Conservation (phyloP, 2,329 filamentous ascomycete genomes). For the Bipolaris sorokiniana region DNA sequence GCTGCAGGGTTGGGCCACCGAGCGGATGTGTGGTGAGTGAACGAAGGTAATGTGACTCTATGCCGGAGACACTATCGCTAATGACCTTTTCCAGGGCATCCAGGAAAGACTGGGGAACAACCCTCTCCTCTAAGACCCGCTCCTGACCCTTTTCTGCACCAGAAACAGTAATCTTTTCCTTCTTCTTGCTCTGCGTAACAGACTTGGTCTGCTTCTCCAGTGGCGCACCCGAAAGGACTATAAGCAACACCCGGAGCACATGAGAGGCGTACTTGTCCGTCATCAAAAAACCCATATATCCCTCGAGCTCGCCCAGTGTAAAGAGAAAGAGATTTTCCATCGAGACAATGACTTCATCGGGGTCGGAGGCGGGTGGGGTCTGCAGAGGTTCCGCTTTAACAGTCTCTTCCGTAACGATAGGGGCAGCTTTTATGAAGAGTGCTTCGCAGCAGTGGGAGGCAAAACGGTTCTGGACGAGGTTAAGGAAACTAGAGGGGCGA, state of each 20-base stretch:
- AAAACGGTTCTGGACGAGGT: slow-evolving; percentile 92
- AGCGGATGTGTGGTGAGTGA: slow-evolving; percentile 87
- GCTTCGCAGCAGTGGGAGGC: slow-evolving; percentile 97
- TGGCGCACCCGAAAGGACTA: slow-evolving; percentile 83
- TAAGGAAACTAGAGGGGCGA: slow-evolving; percentile 66
- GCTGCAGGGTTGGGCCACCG: slow-evolving; percentile 90
- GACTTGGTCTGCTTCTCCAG: slow-evolving; percentile 70
- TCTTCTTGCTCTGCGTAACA: slow-evolving; percentile 88
- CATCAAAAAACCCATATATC: slow-evolving; percentile 79
- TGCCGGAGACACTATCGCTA: slow-evolving; percentile 71
- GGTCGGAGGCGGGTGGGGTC: slow-evolving; percentile 53
- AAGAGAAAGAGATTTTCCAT: slow-evolving; percentile 87
- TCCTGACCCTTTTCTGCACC: slow-evolving; percentile 59
- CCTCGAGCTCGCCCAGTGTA: slow-evolving; percentile 86
- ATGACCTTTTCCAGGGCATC: slow-evolving; percentile 83
- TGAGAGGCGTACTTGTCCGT: slow-evolving; percentile 92
- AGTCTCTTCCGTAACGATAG: slow-evolving; percentile 76
- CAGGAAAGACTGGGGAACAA: slow-evolving; percentile 80
- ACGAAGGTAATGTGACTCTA: slow-evolving; percentile 81
- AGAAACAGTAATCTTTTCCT: slow-evolving; percentile 73
- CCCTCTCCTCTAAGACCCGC: slow-evolving; percentile 46
- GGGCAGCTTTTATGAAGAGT: slow-evolving; percentile 82
- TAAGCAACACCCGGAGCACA: slow-evolving; percentile 80
- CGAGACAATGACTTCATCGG: slow-evolving; percentile 61
- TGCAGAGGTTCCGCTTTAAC: slow-evolving; percentile 54